Evolutionary conservation across 129 eudicot genomes (phyloP), one percentile per base, ranked within the genome.

Genomic region (Centrapalus pauciflorus): DNA sequence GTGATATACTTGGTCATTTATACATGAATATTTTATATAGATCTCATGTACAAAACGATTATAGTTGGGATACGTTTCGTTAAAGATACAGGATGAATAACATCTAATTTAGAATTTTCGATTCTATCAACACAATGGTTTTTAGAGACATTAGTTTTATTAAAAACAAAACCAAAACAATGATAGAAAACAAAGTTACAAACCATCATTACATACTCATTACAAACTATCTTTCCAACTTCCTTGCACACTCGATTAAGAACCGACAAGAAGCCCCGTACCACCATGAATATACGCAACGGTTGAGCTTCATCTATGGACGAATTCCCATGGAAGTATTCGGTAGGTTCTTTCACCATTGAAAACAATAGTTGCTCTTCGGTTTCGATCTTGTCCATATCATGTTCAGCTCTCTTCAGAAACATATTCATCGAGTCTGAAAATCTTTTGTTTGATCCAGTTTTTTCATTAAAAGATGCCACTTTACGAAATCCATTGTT

Each of bases 241-340:
- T 92, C 96, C 81, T 85, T 88, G 66, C 91, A 92, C 23, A 92
- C 98, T 21, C 58, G 85, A 43, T 88, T 96, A 20, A 88, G 89
- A 45, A 72, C 71, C 13, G 68, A 64, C 43, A 92, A 76, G 34
- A 92, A 92, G 64, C 88, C 98, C 41, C 87, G 64, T 0, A 92
- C 98, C 59, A 92, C 95, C 85, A 59, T 76, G 79, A 92, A 92
- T 8, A 92, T 69, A 57, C 96, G 60, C 33, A 92, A 73, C 2
- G 83, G 82, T 64, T 74, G 91, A 67, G 89, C 84, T 72, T 89
- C 96, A 66, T 85, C 95, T 48, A 45, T 74, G 7, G 73, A 66
- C 14, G 80, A 79, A 59, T 55, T 77, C 4, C 96, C 95, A 57
- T 86, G 90, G 40, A 89, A 89, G 61, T 85, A 86, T 52, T 81